These are phyloP conservation scores for Daldinia caldariorum DNA, from an alignment of 495 filamentous ascomycete genomes.

Conservation along the genomic window DNA sequence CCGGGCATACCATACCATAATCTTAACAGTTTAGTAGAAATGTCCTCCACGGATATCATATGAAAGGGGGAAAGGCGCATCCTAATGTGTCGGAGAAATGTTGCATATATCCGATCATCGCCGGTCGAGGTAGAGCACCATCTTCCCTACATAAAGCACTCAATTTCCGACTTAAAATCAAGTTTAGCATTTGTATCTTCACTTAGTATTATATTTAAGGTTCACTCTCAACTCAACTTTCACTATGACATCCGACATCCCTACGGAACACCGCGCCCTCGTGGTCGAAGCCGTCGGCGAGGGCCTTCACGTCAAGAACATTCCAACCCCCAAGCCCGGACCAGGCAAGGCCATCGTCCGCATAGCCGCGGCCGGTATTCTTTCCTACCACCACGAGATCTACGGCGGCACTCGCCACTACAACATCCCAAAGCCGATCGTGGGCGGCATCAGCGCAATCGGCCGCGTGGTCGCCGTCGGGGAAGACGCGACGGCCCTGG, in stretches of 20 bases:
- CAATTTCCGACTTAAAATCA: background rate
- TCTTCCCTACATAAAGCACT: constrained; percentile 5
- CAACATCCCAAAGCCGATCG: constrained; percentile 41
- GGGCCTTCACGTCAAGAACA: constrained; percentile 43
- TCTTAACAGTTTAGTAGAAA: background rate
- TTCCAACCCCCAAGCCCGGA: constrained; percentile 46
- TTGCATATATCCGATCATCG: constrained; percentile 25
- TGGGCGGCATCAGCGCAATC: constrained; percentile 51
- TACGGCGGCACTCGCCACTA: constrained; percentile 48
- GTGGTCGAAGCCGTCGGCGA: constrained; percentile 38
- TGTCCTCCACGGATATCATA: background rate
- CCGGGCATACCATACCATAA: background rate
- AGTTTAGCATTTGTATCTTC: background rate
- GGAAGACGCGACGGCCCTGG: constrained; percentile 55
- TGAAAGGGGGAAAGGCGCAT: background rate
- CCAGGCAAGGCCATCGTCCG: constrained; percentile 49
- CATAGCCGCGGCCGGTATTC: constrained; percentile 42
- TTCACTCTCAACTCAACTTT: background rate
- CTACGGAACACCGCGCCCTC: constrained; percentile 45
- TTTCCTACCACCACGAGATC: constrained; percentile 48
- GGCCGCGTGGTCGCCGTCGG: constrained; percentile 59
- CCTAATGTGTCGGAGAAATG: constrained; percentile 8
- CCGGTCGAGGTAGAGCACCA: background rate
- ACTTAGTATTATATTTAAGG: background rate
- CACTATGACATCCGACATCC: constrained; percentile 40